Conservation (phyloP, 108 stramenopile species). For the Poteriospumella lacustris region DNA sequence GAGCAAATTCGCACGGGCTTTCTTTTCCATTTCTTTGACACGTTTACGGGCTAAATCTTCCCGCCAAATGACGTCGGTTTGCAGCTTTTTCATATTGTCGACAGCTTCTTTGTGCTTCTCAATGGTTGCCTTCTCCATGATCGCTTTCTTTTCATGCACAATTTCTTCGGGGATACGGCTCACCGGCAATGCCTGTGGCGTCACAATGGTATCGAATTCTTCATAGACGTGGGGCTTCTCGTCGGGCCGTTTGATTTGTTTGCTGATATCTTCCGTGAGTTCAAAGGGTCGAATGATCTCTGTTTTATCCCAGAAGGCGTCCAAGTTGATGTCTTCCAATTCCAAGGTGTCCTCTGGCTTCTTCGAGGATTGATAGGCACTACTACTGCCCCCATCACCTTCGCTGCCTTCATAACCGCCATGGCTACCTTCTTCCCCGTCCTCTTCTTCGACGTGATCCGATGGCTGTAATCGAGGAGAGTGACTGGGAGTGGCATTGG, state of each 20-base stretch:
- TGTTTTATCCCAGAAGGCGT: background rate
- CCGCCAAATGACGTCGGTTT: constrained; percentile 22
- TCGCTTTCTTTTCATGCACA: background rate
- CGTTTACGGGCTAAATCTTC: constrained; percentile 12
- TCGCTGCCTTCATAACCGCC: too few relatives aligned
- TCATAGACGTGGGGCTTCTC: background rate
- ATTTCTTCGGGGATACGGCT: constrained; percentile 13
- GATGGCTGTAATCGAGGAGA: background rate
- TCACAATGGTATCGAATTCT: background rate
- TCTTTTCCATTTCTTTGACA: background rate
- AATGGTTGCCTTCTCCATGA: background rate
- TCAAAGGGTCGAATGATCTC: background rate
- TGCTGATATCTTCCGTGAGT: background rate
- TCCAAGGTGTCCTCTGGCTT: background rate
- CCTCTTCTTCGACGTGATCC: too few relatives aligned
- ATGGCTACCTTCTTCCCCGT: too few relatives aligned
- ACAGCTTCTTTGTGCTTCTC: background rate
- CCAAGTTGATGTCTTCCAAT: background rate
- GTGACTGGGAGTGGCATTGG: too few relatives aligned
- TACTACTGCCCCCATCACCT: too few relatives aligned
- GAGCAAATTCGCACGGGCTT: background rate
- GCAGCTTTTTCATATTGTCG: background rate
- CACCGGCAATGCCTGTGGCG: background rate
- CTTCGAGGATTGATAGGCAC: background rate
- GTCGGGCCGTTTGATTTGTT: background rate